Conservation (phyloP, 2,329 filamentous ascomycete genomes). For the Xylariaceae sp. region DNA sequence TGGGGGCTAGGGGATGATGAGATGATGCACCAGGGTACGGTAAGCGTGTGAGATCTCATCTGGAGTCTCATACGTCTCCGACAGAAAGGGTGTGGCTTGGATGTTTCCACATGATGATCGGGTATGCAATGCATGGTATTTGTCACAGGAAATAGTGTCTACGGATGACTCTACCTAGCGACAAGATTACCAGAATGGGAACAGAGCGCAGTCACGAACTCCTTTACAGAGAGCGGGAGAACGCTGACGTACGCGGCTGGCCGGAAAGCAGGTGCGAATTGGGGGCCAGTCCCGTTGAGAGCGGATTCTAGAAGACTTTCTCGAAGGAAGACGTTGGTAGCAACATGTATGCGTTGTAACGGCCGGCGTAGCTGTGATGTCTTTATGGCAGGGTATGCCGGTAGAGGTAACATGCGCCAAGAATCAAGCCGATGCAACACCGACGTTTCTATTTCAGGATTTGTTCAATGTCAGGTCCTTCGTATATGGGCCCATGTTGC, state of each 20-base stretch:
- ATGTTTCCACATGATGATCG: background rate
- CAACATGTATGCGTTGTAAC: background rate
- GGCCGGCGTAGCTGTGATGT: background rate
- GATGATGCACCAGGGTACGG: no score
- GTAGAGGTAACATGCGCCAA: slow-evolving; percentile 10
- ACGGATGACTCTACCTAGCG: slow-evolving; percentile 3
- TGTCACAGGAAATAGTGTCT: slow-evolving; percentile 7
- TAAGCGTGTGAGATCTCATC: no score
- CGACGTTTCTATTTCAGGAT: slow-evolving; percentile 18
- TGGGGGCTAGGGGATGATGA: no score
- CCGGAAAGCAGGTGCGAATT: background rate
- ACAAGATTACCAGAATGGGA: slow-evolving; percentile 14
- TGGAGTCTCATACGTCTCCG: no score
- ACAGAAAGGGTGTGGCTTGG: no score
- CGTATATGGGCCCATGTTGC: no score
- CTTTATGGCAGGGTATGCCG: background rate
- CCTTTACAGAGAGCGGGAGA: background rate
- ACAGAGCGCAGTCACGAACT: slow-evolving; percentile 5
- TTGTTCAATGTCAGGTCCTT: slow-evolving; percentile 6
- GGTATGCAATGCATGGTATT: slow-evolving; percentile 13
- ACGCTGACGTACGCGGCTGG: background rate
- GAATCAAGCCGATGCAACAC: slow-evolving; percentile 15
- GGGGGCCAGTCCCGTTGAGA: background rate
- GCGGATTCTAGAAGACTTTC: no score
- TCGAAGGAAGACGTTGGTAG: background rate